Evolutionary conservation across 202 grass and related monocot species (phyloP).

Genomic region (Saccharum hybrid): DNA sequence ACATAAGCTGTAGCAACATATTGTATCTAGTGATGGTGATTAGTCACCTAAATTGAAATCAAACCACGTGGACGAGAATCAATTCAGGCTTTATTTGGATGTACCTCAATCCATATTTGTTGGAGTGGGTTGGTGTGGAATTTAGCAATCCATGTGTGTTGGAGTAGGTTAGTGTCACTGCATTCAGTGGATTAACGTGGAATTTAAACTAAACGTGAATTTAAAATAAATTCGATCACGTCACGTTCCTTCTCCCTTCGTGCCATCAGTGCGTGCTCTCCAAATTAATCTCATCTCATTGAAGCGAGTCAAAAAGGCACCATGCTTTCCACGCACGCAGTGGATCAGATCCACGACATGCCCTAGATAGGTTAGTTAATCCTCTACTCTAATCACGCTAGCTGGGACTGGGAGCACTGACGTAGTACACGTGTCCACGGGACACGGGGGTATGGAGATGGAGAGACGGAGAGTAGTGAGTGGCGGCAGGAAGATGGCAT

Average conservation of each 20-base stretch:
- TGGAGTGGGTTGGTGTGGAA: too few relatives aligned
- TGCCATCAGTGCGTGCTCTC: not conserved
- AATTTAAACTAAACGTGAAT: too few relatives aligned
- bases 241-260: not conserved
- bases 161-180: too few relatives aligned
- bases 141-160: too few relatives aligned
- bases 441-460: not conserved
- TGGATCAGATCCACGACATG: not conserved
- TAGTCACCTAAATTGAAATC: too few relatives aligned
- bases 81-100: too few relatives aligned
- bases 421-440: slow-evolving; percentile 6
- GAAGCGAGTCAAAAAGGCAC: not conserved
- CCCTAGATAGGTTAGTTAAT: not conserved
- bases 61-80: too few relatives aligned
- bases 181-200: too few relatives aligned
- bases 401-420: not conserved
- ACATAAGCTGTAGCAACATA: too few relatives aligned
- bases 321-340: not conserved
- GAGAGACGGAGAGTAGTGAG: not conserved
- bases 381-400: not conserved
- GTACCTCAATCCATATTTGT: too few relatives aligned
- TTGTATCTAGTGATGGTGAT: too few relatives aligned
- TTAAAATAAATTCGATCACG: too few relatives aligned
- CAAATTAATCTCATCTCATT: not conserved
- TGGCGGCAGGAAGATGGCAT: not conserved